These are phyloP conservation scores for Tylopilus felleus DNA, from an alignment of 768 basidiomycete genomes.

Conservation along the genomic window DNA sequence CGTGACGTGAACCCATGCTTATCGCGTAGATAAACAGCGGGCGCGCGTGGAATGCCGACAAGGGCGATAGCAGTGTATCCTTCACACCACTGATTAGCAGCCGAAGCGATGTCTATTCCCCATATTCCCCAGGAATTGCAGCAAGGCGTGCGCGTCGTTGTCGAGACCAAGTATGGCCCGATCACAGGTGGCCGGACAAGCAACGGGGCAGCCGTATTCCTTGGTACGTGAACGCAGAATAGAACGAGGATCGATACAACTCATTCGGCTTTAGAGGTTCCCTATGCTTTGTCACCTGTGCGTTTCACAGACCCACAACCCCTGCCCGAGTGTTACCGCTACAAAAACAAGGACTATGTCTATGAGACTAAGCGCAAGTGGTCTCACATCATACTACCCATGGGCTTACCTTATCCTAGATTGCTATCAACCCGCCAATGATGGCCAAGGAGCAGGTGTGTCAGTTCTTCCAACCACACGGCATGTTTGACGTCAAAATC, in stretches of 20 bases:
- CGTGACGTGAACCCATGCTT: too few relatives aligned
- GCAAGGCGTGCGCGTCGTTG: slow-evolving; percentile 41
- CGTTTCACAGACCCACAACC: slow-evolving; percentile 63
- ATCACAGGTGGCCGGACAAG: not conserved
- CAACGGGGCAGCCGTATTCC: slow-evolving; percentile 61
- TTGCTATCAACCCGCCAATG: too few relatives aligned
- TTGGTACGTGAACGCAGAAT: slow-evolving; percentile 41
- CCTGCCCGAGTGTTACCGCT: slow-evolving; percentile 51
- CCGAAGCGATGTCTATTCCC: slow-evolving; percentile 8
- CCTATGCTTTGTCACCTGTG: slow-evolving; percentile 63
- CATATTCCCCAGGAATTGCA: slow-evolving; percentile 60
- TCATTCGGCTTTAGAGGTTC: slow-evolving; percentile 49
- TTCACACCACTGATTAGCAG: not conserved
- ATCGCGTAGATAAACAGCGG: slow-evolving; percentile 12
- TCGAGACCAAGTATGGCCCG: slow-evolving; percentile 45
- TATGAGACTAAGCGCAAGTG: slow-evolving; percentile 53
- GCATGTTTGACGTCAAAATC: not conserved
- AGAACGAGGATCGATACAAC: not conserved
- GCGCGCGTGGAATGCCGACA: not conserved
- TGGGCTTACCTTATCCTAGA: too few relatives aligned
- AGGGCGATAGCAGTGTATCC: not conserved
- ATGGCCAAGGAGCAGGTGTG: too few relatives aligned
- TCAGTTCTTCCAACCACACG: too few relatives aligned
- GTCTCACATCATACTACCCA: not conserved
- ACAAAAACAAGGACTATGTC: slow-evolving; percentile 60